Base-by-base conservation (phyloP, 2,329 filamentous ascomycete genomes). In the Neocatenulostroma microsporum region DNA sequence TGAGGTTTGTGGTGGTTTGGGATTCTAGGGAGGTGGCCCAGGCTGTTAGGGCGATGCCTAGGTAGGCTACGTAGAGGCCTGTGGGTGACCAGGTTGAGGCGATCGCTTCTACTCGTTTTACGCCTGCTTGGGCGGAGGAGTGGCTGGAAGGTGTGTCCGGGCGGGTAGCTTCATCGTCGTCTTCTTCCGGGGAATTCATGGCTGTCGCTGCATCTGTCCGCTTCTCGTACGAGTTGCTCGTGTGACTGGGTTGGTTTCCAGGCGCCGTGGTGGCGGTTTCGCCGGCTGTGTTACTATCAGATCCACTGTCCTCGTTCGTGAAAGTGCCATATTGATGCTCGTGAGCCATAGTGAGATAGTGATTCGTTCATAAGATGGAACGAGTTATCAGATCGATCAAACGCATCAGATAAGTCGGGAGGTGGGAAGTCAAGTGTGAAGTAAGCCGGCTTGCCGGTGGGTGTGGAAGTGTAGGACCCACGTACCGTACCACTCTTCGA, bases 21-120 rank as follows among this genome's bases (percentile, higher is more conserved):
- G 70, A 69, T 55, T 82, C 78, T 13, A 82, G 66, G n/a, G 77
- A 82, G 5, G 76, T 80, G 32, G 73, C 71, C 48, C 76, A 80
- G 14, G 78, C 75, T 63, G 82, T 40, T 27, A 57, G 37, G 12
- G 48, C 53, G 17, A 58, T 49, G 53, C 61, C 58, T 28, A 65
- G 49, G 51, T 72, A 73, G 33, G 69, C 68, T 25, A 67, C 47
- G 41, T 66, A 61, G 23, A 73, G 55, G 18, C 62, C 63, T 14
- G 53, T 56, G 40, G 56, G 64, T 13, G 66, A 65, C 69, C 69
- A 73, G 20, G 62, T 64, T 30, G 62, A 58, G 19, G 66, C 64
- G 34, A 71, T 64, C 18, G 64, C 68, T 45, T 72, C 67, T 2
- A 67, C 60, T 17, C 62, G 62, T 52, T 63, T 64, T 24, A 72